Conservation (phyloP, 306 rosid genomes). For the Potentilla sterilis region DNA sequence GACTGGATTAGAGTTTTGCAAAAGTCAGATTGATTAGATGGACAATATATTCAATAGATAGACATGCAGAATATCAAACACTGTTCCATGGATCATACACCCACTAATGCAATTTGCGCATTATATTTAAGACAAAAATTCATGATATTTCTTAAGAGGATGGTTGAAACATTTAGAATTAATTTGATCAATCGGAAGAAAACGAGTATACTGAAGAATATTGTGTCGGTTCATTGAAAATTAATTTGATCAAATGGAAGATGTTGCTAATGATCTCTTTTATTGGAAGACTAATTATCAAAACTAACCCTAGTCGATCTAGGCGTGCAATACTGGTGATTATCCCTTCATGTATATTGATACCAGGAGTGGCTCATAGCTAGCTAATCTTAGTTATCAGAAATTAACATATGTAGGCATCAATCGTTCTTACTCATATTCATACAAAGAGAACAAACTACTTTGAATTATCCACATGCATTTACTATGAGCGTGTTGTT, state of each 20-base stretch:
- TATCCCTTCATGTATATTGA: too few relatives aligned
- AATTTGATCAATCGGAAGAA: background rate
- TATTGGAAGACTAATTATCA: background rate
- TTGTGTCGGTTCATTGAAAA: background rate
- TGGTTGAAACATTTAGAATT: background rate
- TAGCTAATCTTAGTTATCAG: too few relatives aligned
- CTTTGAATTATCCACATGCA: background rate
- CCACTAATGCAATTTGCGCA: background rate
- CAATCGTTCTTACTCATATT: background rate
- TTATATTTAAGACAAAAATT: background rate
- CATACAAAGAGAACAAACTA: background rate
- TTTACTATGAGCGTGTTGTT: too few relatives aligned
- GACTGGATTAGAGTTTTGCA: background rate
- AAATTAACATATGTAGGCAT: background rate
- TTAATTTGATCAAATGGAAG: background rate
- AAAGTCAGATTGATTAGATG: slow-evolving; percentile 14
- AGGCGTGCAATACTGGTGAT: too few relatives aligned
- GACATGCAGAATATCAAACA: background rate
- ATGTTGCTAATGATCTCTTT: background rate
- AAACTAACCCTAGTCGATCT: background rate
- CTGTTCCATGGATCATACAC: background rate
- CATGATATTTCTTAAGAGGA: background rate
- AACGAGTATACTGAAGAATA: background rate
- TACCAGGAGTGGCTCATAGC: too few relatives aligned
- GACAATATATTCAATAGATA: background rate